Base-by-base conservation (phyloP, 768 basidiomycete genomes). In the Inosperma sp. region DNA sequence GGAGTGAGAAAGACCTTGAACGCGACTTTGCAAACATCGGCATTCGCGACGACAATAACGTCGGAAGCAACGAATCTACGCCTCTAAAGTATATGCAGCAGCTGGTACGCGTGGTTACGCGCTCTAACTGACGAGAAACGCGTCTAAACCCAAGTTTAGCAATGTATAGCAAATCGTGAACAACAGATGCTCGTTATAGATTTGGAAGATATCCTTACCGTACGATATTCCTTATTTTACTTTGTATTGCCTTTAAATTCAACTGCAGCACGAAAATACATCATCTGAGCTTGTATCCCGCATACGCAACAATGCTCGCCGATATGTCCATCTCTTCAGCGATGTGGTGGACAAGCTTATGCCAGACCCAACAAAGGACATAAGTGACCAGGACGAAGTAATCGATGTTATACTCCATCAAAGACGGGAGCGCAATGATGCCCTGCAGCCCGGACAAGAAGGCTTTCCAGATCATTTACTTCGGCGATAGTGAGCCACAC, bases 361-460 rank as follows among this genome's bases (percentile, higher is more conserved):
- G 78, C 94, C 93, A 13, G 72, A 75, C 30, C 90, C 93, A 10
- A 93, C 88, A 7, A 87, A 84, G 63, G 93, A 96, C 59, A 88
- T 97, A 53, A 86, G 83, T 51, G 84, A 91, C 55, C 81, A 92
- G 33, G 88, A 92, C 55, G 96, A 99, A 66, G 94, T 97, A 42
- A 88, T 97, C 33, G 96, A 99, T 67, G 84, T 98, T 4, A 96
- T 99, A 52, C 78, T 98, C 55, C 92, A 93, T 65, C 96, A 98
- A 62, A 78, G 96, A 48, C 77, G 85, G 48, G 89, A 96, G 65
- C 79, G 91, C 52, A 97, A 97, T 60, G 82, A 86, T 49, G 82
- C 87, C 65, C 74, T 83, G 31, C 88, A 89, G 49, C 84, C 81
- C 17, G 67, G 68, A n/a, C 80, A 84, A 55, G 80, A 83, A 16